Evolutionary conservation across 108 stramenopile species (phyloP).

Genomic region (Stephanodiscus triporus): DNA sequence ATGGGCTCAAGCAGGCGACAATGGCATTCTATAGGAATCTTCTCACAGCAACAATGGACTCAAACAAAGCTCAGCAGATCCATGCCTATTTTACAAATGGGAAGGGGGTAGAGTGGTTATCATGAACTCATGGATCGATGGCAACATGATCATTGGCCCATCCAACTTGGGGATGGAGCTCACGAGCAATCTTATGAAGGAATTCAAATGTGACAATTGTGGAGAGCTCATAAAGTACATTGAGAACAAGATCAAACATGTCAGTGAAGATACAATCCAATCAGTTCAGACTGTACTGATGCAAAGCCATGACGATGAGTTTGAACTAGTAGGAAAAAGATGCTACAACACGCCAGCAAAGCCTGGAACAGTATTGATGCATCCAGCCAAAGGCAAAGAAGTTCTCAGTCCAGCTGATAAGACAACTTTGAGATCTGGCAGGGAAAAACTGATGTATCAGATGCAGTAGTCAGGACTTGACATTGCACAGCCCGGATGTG

Average conservation of each 20-base stretch:
- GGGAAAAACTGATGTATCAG: conserved; percentile 38
- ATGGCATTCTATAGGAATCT: background rate
- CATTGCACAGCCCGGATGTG: conserved; percentile 42
- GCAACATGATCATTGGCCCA: conserved; percentile 25
- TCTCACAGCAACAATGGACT: conserved; percentile 2
- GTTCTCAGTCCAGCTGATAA: conserved; percentile 2
- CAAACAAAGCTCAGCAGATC: conserved; percentile 36
- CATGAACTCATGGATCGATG: conserved; percentile 50
- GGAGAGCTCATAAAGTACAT: conserved; percentile 49
- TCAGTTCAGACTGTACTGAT: conserved; percentile 56
- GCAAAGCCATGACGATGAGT: conserved; percentile 45
- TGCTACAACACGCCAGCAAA: conserved; percentile 26
- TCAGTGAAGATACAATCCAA: conserved; percentile 4
- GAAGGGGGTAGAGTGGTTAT: conserved; percentile 13
- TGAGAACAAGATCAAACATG: conserved; percentile 38
- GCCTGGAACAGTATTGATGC: conserved; percentile 9
- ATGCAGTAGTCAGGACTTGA: conserved; percentile 33
- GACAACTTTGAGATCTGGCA: conserved; percentile 24
- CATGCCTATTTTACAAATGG: conserved; percentile 49
- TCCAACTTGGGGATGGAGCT: conserved; percentile 10
- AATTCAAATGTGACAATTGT: conserved; percentile 40
- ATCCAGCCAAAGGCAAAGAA: background rate
- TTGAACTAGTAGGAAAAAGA: conserved; percentile 17
- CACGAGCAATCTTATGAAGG: conserved; percentile 11
- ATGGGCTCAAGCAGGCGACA: conserved; percentile 13